phyloP scores from a whole-genome alignment of 1,139 yeast genomes.

The Hyphopichia buzzinii region DNA sequence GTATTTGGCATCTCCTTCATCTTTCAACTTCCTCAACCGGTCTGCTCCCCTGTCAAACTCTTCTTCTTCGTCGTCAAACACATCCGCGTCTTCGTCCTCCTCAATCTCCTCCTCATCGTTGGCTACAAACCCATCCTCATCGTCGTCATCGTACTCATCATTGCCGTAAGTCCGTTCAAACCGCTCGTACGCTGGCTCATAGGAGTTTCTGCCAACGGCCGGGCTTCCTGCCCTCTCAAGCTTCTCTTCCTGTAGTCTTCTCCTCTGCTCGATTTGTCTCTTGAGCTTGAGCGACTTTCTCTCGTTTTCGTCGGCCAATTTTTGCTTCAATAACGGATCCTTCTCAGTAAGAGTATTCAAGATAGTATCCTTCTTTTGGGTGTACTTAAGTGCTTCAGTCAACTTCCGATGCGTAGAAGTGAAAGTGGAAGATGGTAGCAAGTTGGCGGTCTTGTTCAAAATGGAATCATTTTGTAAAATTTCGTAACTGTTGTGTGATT shows the following conservation, averaged over 20 bases:
- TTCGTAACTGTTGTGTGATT: slow-evolving; percentile 70
- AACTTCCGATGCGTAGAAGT: slow-evolving; percentile 80
- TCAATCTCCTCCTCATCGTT: slow-evolving; percentile 50
- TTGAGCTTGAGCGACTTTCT: slow-evolving; percentile 66
- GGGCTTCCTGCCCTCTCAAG: slow-evolving; percentile 30
- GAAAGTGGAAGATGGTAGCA: slow-evolving; percentile 84
- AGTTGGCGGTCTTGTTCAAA: slow-evolving; percentile 58
- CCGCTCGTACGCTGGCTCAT: slow-evolving; percentile 40
- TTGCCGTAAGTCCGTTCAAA: slow-evolving; percentile 42
- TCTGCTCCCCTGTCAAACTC: slow-evolving; percentile 61
- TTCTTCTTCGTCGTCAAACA: slow-evolving; percentile 43
- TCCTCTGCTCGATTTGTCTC: slow-evolving; percentile 61
- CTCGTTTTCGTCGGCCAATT: slow-evolving; percentile 78
- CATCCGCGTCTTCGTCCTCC: slow-evolving; percentile 35
- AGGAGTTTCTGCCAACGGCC: slow-evolving; percentile 15
- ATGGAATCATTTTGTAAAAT: slow-evolving; percentile 57
- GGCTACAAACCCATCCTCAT: slow-evolving; percentile 43
- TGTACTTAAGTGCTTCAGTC: slow-evolving; percentile 72
- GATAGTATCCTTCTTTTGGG: slow-evolving; percentile 60
- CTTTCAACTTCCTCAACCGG: slow-evolving; percentile 59
- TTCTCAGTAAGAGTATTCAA: slow-evolving; percentile 66
- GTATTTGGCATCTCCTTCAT: slow-evolving; percentile 53
- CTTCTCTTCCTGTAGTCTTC: slow-evolving; percentile 47
- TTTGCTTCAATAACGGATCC: slow-evolving; percentile 85
- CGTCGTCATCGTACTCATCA: slow-evolving; percentile 41